Base-by-base conservation (phyloP, 1,284 basidiomycete genomes). In the Prillingera fragicola region DNA sequence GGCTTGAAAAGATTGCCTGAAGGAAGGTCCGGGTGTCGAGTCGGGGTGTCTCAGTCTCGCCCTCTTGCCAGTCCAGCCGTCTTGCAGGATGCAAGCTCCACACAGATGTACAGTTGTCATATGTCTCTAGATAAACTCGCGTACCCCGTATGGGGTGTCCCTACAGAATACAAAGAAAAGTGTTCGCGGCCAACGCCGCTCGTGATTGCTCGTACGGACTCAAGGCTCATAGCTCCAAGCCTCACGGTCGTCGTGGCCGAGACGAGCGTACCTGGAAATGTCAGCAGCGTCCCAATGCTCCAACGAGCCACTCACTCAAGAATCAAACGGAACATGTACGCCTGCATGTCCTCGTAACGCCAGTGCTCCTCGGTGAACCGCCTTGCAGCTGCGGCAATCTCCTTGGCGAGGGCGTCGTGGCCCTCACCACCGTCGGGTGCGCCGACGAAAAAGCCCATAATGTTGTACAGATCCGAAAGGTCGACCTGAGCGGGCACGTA, bases 261-360 rank as follows among this genome's bases (percentile, higher is more conserved):
- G 28, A 5, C 28, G 28, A 31, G 29, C 27, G 27, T 13, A 31
- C n/a, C 29, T 15, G 18, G 29, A 31, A 15, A 17, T 17, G 18
- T 31, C n/a, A 15, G 29, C n/a, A 26, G n/a, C n/a, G n/a, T 26
- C 25, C 25, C 25, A 26, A 31, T n/a, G n/a, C 29, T 15, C 7
- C 14, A n/a, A 15, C 28, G 3, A 31, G 7, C 29, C 13, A 26
- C 7, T 13, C 48, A 66, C 62, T 66, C 63, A 17, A 70, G 48
- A 17, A 69, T 40, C 36, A 67, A 32, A 13, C 68, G 56, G 32
- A 67, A 56, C 65, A 72, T 70, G 56, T 74, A 75, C 33, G 71
- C 73, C 56, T 75, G 72, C 73, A 75, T 73, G 53, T 75, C 74
- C 47, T 74, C 71, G 69, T 66, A 71, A 36, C 76, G 52, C 74